Conservation (phyloP, 192 early-diverging fungal species). For the Physocladia obscura region DNA sequence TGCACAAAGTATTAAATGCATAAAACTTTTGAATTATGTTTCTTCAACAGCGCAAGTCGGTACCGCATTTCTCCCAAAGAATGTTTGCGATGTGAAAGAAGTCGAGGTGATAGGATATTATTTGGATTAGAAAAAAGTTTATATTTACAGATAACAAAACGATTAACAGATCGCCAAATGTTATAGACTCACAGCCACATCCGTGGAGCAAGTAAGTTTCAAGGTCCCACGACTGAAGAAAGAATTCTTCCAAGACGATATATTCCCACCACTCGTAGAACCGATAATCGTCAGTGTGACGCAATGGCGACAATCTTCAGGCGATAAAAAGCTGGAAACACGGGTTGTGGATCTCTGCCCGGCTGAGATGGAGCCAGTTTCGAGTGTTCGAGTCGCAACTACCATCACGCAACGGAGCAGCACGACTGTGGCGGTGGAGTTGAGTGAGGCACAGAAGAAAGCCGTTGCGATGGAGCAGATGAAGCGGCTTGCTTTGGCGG, state of each 20-base stretch:
- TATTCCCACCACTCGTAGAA: conserved; percentile 56
- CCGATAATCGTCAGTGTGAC: neutral
- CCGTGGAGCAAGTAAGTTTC: conserved; percentile 72
- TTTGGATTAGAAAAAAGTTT: too few relatives aligned
- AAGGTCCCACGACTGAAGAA: conserved; percentile 75
- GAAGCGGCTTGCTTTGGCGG: conserved; percentile 37
- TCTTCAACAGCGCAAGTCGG: conserved; percentile 64
- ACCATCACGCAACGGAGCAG: conserved; percentile 1
- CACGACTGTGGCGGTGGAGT: conserved; percentile 24
- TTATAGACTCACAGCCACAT: conserved; percentile 67
- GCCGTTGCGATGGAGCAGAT: conserved; percentile 40
- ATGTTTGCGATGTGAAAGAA: conserved; percentile 56
- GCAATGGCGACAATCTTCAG: neutral
- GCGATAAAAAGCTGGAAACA: neutral
- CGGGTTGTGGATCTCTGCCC: conserved; percentile 42
- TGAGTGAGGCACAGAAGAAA: conserved; percentile 39
- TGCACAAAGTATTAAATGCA: conserved; percentile 60
- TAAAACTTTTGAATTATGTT: conserved; percentile 10
- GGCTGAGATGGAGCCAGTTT: conserved; percentile 47
- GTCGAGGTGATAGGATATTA: conserved; percentile 57
- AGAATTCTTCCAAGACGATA: conserved; percentile 90
- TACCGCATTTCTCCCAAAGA: conserved; percentile 72
- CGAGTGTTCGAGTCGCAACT: conserved; percentile 24
- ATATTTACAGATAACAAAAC: neutral
- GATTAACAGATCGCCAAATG: conserved; percentile 41